Evolutionary conservation across 2,329 filamentous ascomycete species (phyloP).

Genomic region (Fusarium mangiferae): DNA sequence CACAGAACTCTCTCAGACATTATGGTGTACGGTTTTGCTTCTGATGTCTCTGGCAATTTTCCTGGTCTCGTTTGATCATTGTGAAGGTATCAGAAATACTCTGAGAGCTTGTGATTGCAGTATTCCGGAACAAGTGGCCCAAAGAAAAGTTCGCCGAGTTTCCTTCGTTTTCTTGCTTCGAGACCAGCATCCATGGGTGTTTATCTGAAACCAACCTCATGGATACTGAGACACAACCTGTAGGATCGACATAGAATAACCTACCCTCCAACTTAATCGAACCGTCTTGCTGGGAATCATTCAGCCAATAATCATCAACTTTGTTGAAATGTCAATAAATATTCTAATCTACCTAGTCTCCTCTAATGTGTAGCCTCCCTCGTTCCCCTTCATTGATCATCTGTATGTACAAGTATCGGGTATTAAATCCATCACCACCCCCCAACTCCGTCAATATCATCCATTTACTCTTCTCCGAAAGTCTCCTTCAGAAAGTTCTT

Average conservation of each 20-base stretch:
- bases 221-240: constrained; percentile 28
- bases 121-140: neutral
- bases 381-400: constrained; percentile 3
- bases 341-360: constrained; percentile 12
- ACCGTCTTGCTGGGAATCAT: constrained; percentile 11
- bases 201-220: constrained; percentile 16
- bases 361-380: constrained; percentile 18
- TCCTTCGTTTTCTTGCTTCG: neutral
- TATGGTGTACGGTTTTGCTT: neutral
- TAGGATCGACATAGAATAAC: constrained; percentile 29
- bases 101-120: no score
- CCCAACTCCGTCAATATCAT: neutral
- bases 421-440: constrained; percentile 34
- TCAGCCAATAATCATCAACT: constrained; percentile 19
- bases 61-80: neutral
- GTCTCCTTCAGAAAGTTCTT: constrained; percentile 77
- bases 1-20: neutral
- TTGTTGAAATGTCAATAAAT: constrained; percentile 12
- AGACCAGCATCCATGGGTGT: neutral
- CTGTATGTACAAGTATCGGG: constrained; percentile 39
- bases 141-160: neutral
- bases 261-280: constrained; percentile 14
- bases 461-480: constrained; percentile 35
- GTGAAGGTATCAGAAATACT: neutral
- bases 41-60: neutral